Percentiles rank a stretch among this genome's conserved stretches.
Conservation (phyloP, 2,329 filamentous ascomycete genomes). For the Calonectria montana region DNA sequence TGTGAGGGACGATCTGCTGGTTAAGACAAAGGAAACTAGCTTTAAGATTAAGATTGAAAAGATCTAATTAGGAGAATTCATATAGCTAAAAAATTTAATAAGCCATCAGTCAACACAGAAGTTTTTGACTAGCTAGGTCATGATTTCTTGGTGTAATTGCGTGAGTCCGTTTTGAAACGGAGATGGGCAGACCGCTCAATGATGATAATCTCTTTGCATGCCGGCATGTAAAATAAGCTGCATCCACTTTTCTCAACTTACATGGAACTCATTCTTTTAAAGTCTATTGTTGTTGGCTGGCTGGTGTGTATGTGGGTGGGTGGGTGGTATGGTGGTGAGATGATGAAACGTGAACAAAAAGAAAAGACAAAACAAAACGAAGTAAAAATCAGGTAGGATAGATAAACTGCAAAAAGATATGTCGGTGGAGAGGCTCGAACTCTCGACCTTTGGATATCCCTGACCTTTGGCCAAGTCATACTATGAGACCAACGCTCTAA, state of each 20-base stretch:
- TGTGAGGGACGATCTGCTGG: slow-evolving; percentile 57
- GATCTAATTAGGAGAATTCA: slow-evolving; percentile 15
- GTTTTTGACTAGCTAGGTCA: not conserved
- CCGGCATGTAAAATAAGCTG: too few relatives aligned
- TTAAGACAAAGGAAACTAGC: slow-evolving; percentile 52
- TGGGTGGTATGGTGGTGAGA: too few relatives aligned
- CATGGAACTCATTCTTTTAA: too few relatives aligned
- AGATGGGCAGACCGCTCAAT: too few relatives aligned
- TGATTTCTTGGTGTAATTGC: not conserved
- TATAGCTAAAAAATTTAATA: not conserved
- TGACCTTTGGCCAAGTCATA: slow-evolving; percentile 36
- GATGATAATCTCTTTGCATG: too few relatives aligned
- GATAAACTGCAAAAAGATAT: slow-evolving; percentile 21
- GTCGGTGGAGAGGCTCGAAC: slow-evolving; percentile 43
- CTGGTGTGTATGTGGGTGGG: too few relatives aligned
- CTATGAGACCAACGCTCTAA: slow-evolving; percentile 53
- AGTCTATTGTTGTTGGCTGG: too few relatives aligned
- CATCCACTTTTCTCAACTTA: too few relatives aligned
- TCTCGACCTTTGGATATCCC: slow-evolving; percentile 44
- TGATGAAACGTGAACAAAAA: too few relatives aligned
- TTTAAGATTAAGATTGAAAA: slow-evolving; percentile 57
- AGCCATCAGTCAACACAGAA: not conserved
- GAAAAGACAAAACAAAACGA: not conserved
- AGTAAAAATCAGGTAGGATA: not conserved
- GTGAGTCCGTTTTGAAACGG: too few relatives aligned